Evolutionary conservation across 495 filamentous ascomycete genomes (phyloP).

Genomic region (Chaetomidium leptoderma): DNA sequence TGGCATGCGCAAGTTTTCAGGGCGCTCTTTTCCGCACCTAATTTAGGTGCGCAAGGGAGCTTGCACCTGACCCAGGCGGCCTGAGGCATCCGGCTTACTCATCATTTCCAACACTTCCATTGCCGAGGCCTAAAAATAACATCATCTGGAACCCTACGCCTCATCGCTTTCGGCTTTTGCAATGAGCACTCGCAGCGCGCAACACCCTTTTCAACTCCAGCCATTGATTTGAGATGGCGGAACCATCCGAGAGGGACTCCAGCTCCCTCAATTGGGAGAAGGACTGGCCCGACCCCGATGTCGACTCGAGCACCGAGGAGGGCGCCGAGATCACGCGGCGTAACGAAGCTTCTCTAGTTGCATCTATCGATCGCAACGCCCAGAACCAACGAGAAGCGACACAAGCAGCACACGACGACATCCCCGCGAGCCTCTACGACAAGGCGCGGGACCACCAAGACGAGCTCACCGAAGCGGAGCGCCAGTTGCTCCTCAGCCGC

Average conservation of each 20-base stretch:
- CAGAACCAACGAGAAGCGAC: not conserved
- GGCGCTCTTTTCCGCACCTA: too few species aligned
- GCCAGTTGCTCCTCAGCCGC: slow-evolving; percentile 4
- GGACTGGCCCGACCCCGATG: slow-evolving; percentile 4
- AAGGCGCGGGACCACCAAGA: slow-evolving; percentile 11
- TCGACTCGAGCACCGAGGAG: not conserved
- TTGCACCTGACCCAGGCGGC: too few species aligned
- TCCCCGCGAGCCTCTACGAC: slow-evolving; percentile 1
- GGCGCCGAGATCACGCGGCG: slow-evolving; percentile 4
- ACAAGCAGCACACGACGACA: not conserved
- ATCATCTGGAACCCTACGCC: too few species aligned
- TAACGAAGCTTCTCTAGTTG: not conserved
- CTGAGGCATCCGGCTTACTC: too few species aligned
- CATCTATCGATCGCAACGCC: not conserved
- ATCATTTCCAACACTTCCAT: too few species aligned
- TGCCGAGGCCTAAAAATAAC: too few species aligned
- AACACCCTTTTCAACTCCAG: not conserved
- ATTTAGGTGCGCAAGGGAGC: too few species aligned
- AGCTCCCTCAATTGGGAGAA: not conserved
- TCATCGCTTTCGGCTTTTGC: too few species aligned
- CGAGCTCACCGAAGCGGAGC: slow-evolving; percentile 9
- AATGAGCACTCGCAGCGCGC: too few species aligned
- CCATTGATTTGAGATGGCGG: slow-evolving; percentile 3
- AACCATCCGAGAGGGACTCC: not conserved
- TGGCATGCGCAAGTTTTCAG: too few species aligned